These are phyloP conservation scores for Aquilaria yunnanensis DNA, from an alignment of 345 rosid species.

Conservation along the genomic window DNA sequence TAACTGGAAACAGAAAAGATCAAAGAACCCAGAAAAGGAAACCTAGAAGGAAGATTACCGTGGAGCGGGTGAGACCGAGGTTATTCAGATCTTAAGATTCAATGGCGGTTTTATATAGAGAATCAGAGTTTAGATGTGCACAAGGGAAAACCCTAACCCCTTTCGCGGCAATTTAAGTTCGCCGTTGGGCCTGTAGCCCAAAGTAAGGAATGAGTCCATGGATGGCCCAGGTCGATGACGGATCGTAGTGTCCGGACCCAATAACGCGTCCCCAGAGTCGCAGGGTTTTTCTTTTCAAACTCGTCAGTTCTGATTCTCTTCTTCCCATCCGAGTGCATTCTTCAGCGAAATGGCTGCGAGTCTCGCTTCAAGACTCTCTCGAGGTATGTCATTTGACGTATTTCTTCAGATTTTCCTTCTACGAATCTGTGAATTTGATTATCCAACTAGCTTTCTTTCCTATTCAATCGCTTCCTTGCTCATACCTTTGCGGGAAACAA, in stretches of 20 bases:
- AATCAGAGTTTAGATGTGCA: not conserved
- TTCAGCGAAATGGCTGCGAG: constrained; percentile 11
- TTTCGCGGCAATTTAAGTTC: not conserved
- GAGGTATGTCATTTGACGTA: constrained; percentile 8
- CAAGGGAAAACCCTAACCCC: not conserved
- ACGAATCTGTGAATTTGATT: not conserved
- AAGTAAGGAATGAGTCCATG: not conserved
- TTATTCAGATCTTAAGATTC: not conserved
- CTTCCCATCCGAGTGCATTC: not conserved
- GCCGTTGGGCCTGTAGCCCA: not conserved
- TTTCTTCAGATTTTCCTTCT: not conserved
- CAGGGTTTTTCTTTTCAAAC: not conserved
- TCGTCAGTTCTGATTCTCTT: not conserved
- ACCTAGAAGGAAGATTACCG: not conserved
- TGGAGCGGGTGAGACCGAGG: too few relatives aligned
- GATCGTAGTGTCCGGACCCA: too few relatives aligned
- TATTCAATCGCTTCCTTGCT: too few relatives aligned
- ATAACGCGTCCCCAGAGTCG: not conserved
- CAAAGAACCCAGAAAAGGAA: not conserved
- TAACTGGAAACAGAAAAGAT: not conserved
- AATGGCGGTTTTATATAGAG: not conserved
- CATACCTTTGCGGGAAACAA: not conserved
- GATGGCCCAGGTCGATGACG: too few relatives aligned
- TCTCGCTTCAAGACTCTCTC: constrained; percentile 11
- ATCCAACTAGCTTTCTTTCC: too few relatives aligned